These are phyloP conservation scores for Gyromitra esculenta DNA, from an alignment of 2,329 filamentous ascomycete genomes.

Conservation along the genomic window DNA sequence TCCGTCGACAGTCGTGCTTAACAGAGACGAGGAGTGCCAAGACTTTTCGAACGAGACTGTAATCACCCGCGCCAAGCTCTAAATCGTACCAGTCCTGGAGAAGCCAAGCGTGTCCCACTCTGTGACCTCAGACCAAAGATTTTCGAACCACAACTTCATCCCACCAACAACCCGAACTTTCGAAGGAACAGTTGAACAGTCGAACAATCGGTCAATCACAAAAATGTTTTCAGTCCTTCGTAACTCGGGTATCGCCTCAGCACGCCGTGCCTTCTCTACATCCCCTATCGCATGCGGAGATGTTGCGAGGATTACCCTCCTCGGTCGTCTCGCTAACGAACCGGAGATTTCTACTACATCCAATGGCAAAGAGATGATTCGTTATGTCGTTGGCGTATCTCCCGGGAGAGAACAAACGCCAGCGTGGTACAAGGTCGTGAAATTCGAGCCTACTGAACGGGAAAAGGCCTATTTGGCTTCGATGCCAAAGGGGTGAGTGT, in stretches of 20 bases:
- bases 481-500: slow-evolving; percentile 84
- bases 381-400: slow-evolving; percentile 57
- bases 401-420: slow-evolving; percentile 62
- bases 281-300: slow-evolving; percentile 66
- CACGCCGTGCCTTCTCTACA: slow-evolving; percentile 71
- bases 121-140: slow-evolving; percentile 19
- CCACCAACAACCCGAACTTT: slow-evolving; percentile 8
- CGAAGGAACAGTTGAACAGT: slow-evolving; percentile 13
- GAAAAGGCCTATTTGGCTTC: slow-evolving; percentile 75
- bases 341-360: slow-evolving; percentile 79
- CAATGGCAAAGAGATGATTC: slow-evolving; percentile 77
- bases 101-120: slow-evolving; percentile 10
- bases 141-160: slow-evolving; percentile 29
- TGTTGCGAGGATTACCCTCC: slow-evolving; percentile 82
- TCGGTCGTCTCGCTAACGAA: slow-evolving; percentile 82
- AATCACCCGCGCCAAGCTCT: slow-evolving; percentile 17
- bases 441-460: slow-evolving; percentile 74
- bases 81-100: slow-evolving; percentile 1
- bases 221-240: slow-evolving; percentile 39
- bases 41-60: no score
- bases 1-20: no score
- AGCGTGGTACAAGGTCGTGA: slow-evolving; percentile 84
- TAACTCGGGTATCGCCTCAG: not conserved
- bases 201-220: slow-evolving; percentile 10
- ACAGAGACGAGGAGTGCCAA: no score